These are phyloP conservation scores for Penicillium brevicompactum DNA, from an alignment of 2,329 filamentous ascomycete genomes.

Conservation along the genomic window DNA sequence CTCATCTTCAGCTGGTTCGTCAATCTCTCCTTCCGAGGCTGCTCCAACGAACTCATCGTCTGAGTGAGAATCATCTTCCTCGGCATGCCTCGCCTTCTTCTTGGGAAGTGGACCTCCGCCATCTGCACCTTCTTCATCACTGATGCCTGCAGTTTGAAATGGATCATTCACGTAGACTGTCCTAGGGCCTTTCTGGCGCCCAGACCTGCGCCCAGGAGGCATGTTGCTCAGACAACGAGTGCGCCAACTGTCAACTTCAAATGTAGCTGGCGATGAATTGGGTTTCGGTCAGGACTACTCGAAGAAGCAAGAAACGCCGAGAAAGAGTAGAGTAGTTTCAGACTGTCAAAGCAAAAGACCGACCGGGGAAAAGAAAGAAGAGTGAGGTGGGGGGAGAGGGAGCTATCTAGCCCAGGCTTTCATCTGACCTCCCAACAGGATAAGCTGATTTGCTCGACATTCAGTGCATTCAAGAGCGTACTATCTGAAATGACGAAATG, in stretches of 20 bases:
- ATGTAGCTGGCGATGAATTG: neutral
- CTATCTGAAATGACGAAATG: neutral
- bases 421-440: neutral
- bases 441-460: neutral
- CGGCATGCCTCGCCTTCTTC: slow-evolving; percentile 18
- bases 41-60: slow-evolving; percentile 40
- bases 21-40: slow-evolving; percentile 20
- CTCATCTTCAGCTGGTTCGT: slow-evolving; percentile 19
- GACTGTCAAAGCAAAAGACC: too few species aligned
- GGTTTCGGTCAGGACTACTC: neutral
- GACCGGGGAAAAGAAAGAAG: too few species aligned
- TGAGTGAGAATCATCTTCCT: slow-evolving; percentile 25
- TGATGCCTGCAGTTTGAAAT: slow-evolving; percentile 37
- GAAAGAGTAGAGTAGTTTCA: too few species aligned
- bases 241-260: neutral
- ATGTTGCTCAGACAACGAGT: slow-evolving; percentile 17
- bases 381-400: too few species aligned
- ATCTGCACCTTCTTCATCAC: slow-evolving; percentile 30
- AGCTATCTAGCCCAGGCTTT: too few species aligned
- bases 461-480: neutral
- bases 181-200: slow-evolving; percentile 32
- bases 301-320: too few species aligned
- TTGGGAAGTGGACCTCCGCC: slow-evolving; percentile 3
- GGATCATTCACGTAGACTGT: slow-evolving; percentile 40
- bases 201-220: slow-evolving; percentile 37